Conservation (phyloP, 1,284 basidiomycete species). For the Cutaneotrichosporon mucoides region DNA sequence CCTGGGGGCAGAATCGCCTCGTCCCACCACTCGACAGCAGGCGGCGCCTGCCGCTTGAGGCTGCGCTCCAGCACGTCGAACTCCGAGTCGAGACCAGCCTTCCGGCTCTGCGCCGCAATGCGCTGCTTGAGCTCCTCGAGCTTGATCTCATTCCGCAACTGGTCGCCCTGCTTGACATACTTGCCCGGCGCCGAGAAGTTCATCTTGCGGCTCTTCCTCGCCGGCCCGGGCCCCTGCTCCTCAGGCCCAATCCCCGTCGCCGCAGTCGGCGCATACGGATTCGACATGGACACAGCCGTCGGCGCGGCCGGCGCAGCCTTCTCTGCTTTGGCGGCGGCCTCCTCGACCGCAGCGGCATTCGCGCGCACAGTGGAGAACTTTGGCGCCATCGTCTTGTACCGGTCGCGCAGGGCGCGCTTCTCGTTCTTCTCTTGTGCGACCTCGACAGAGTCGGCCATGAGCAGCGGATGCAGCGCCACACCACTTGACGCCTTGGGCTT, state of each 20-base stretch:
- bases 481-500: slow-evolving; percentile 19
- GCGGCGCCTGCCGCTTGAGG: slow-evolving; percentile 78
- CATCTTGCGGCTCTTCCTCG: slow-evolving; percentile 57
- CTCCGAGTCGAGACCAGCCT: slow-evolving; percentile 88
- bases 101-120: slow-evolving; percentile 85
- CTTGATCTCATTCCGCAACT: slow-evolving; percentile 73
- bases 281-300: slow-evolving; percentile 43
- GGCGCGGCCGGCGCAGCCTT: slow-evolving; percentile 21
- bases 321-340: slow-evolving; percentile 9
- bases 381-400: slow-evolving; percentile 94
- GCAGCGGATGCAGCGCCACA: slow-evolving; percentile 77
- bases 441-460: slow-evolving; percentile 59
- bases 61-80: slow-evolving; percentile 84
- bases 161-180: slow-evolving; percentile 77
- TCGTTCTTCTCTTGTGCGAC: slow-evolving; percentile 37
- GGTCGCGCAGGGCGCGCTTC: slow-evolving; percentile 37
- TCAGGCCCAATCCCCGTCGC: slow-evolving; percentile 60
- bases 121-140: slow-evolving; percentile 87
- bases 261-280: slow-evolving; percentile 62
- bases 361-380: slow-evolving; percentile 92
- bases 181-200: slow-evolving; percentile 87
- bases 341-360: slow-evolving; percentile 20
- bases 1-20: slow-evolving; percentile 69
- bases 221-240: slow-evolving; percentile 25
- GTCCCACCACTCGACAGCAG: slow-evolving; percentile 97